These are phyloP conservation scores for Mortierella sp. DNA, from an alignment of 371 early-diverging fungal genomes.

Conservation along the genomic window DNA sequence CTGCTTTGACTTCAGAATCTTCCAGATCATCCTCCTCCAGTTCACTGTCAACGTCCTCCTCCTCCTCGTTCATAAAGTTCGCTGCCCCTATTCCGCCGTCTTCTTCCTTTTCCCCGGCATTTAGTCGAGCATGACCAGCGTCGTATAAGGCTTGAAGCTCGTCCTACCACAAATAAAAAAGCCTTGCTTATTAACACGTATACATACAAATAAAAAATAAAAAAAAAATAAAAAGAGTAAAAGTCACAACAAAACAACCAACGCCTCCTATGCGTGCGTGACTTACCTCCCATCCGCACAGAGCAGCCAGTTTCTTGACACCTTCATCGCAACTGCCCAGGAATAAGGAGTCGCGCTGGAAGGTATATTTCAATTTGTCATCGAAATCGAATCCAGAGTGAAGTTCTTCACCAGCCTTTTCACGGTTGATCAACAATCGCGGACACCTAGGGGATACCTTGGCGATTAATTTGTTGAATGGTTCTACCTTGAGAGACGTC, in stretches of 20 bases:
- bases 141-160: slow-evolving; percentile 44
- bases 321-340: slow-evolving; percentile 89
- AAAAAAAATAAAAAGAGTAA: too few species aligned
- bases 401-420: slow-evolving; percentile 74
- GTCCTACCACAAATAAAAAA: slow-evolving; percentile 9
- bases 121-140: slow-evolving; percentile 25
- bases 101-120: slow-evolving; percentile 16
- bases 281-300: slow-evolving; percentile 74
- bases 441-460: slow-evolving; percentile 74
- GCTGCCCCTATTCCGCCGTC: background rate
- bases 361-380: slow-evolving; percentile 63
- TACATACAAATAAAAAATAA: too few species aligned
- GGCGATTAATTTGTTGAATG: slow-evolving; percentile 87
- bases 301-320: slow-evolving; percentile 62
- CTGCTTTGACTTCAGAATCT: background rate
- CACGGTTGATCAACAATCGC: slow-evolving; percentile 89
- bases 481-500: slow-evolving; percentile 87
- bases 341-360: slow-evolving; percentile 79
- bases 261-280: too few species aligned
- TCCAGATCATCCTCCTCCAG: slow-evolving; percentile 16
- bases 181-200: too few species aligned
- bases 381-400: slow-evolving; percentile 86
- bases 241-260: too few species aligned
- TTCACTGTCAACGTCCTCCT: slow-evolving; percentile 14
- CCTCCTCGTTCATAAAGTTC: background rate